phyloP scores from a whole-genome alignment of 768 basidiomycete species.

The Tricholoma terreum region DNA sequence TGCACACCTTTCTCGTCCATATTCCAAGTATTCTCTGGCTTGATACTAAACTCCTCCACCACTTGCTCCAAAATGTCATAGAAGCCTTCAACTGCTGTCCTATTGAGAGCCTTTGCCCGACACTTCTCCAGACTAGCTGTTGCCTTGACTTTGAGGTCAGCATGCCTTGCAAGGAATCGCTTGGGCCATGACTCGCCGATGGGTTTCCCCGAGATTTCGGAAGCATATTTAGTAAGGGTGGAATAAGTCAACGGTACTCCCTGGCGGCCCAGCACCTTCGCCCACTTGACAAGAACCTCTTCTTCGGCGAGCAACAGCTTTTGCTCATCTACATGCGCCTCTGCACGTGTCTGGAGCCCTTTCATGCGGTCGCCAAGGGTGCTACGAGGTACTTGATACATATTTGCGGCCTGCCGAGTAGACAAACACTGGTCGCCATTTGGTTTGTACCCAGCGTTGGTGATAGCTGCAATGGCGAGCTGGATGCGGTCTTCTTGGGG shows the following conservation, averaged over 20 bases:
- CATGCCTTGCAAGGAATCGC: constrained; percentile 15
- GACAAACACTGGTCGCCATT: constrained; percentile 11
- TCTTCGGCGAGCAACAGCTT: too few relatives aligned
- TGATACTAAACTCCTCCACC: too few relatives aligned
- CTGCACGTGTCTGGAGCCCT: constrained; percentile 6
- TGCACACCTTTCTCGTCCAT: too few relatives aligned
- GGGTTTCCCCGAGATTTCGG: constrained; percentile 11
- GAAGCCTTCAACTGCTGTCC: background rate
- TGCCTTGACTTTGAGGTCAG: too few relatives aligned
- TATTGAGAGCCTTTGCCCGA: too few relatives aligned
- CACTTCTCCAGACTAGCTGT: too few relatives aligned
- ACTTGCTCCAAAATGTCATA: background rate
- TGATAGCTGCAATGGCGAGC: constrained; percentile 11
- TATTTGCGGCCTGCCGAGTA: constrained; percentile 14
- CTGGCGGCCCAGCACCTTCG: constrained; percentile 15
- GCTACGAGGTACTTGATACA: constrained; percentile 14
- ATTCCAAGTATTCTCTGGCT: background rate
- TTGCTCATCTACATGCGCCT: constrained; percentile 16
- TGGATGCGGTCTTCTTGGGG: constrained; percentile 13
- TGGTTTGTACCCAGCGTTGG: background rate
- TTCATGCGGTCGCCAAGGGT: too few relatives aligned
- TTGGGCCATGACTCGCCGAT: constrained; percentile 14
- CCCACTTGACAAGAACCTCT: constrained; percentile 19
- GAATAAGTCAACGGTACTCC: too few relatives aligned
- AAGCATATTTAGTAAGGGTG: too few relatives aligned